These are phyloP conservation scores for Fraxinus latifolia DNA, from an alignment of 305 asterid genomes.

Conservation along the genomic window DNA sequence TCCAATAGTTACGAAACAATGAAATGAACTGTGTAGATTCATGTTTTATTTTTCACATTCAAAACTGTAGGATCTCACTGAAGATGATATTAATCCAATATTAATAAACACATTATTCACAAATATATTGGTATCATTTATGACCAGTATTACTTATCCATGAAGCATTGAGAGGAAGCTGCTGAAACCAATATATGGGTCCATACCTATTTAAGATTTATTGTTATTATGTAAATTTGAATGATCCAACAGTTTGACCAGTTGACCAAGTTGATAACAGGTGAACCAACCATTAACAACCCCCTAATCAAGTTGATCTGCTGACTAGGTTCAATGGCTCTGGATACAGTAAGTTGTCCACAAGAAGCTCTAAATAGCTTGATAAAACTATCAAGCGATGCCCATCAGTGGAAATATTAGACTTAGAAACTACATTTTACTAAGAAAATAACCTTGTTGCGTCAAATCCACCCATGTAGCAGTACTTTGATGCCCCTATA, in stretches of 20 bases:
- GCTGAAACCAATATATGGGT: neutral
- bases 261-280: neutral
- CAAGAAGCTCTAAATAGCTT: conserved; percentile 15
- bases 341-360: conserved; percentile 10
- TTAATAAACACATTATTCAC: neutral
- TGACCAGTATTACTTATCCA: neutral
- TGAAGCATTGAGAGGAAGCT: neutral
- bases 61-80: neutral
- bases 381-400: neutral
- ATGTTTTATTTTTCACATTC: neutral
- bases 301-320: neutral
- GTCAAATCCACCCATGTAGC: conserved; percentile 98
- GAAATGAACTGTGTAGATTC: neutral
- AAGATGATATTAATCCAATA: neutral
- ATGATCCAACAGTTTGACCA: neutral
- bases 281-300: neutral
- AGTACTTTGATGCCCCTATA: conserved; percentile 91
- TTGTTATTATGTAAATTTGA: neutral
- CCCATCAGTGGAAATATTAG: neutral
- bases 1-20: neutral
- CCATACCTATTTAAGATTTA: neutral
- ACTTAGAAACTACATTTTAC: neutral
- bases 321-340: conserved; percentile 7
- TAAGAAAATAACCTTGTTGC: conserved; percentile 77
- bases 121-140: neutral